These are phyloP conservation scores for Cornus controversa DNA, from an alignment of 148 eudicot species.

Conservation along the genomic window DNA sequence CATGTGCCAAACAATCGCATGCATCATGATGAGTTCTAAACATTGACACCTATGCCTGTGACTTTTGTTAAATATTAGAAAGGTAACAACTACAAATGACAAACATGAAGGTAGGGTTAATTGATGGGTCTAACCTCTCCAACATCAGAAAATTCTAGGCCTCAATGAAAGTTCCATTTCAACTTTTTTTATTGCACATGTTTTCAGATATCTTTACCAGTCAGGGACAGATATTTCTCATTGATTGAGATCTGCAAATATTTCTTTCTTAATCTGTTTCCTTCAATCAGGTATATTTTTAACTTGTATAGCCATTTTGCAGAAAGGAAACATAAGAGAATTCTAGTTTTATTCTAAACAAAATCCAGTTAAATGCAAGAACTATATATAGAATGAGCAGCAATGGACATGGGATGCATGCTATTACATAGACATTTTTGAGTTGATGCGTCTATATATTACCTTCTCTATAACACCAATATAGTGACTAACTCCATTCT, in stretches of 20 bases:
- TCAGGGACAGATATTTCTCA: no score
- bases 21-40: no score
- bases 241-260: neutral
- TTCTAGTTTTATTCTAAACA: no score
- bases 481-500: slow-evolving; percentile 78
- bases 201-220: no score
- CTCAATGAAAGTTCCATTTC: neutral
- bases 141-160: neutral
- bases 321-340: neutral
- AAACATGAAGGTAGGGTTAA: neutral
- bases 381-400: neutral
- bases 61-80: no score
- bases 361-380: neutral
- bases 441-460: neutral
- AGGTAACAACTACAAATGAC: no score
- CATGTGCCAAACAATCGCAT: no score
- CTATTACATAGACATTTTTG: neutral
- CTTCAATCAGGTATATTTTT: neutral
- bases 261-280: neutral
- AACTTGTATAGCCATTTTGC: neutral
- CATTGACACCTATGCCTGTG: no score
- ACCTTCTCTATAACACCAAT: slow-evolving; percentile 80
- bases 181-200: neutral
- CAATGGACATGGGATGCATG: neutral
- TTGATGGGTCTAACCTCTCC: neutral